These are phyloP conservation scores for Lathyrus tuberosus DNA, from an alignment of 306 rosid genomes.

Conservation along the genomic window DNA sequence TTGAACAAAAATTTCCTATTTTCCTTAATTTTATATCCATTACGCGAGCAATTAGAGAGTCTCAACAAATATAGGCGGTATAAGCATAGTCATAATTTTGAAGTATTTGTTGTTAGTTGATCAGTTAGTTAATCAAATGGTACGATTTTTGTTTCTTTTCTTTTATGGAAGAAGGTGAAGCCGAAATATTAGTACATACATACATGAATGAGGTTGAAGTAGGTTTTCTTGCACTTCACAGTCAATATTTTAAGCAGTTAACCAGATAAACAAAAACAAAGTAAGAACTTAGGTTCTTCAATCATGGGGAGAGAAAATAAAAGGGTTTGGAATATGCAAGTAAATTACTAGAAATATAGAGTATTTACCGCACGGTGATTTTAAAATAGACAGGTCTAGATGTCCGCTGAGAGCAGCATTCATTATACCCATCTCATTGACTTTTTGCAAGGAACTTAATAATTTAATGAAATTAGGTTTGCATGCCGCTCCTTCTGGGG, in stretches of 20 bases:
- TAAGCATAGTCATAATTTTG: background rate
- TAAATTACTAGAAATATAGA: slow-evolving; percentile 31
- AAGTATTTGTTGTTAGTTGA: slow-evolving; percentile 21
- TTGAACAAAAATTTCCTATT: background rate
- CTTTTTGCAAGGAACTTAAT: slow-evolving; percentile 53
- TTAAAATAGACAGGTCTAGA: slow-evolving; percentile 67
- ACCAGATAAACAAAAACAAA: background rate
- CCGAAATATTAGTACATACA: background rate
- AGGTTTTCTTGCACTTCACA: slow-evolving; percentile 19
- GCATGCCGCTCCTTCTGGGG: slow-evolving; percentile 61
- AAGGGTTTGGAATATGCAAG: background rate
- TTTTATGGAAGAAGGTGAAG: background rate
- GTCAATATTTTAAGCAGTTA: slow-evolving; percentile 21
- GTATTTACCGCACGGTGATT: slow-evolving; percentile 71
- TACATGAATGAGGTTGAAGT: slow-evolving; percentile 23
- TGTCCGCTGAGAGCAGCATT: slow-evolving; percentile 70
- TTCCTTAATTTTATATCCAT: background rate
- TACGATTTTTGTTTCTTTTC: background rate
- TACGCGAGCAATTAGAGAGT: background rate
- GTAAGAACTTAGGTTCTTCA: slow-evolving; percentile 4
- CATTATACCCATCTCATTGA: slow-evolving; percentile 65
- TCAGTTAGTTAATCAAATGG: background rate
- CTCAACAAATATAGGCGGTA: slow-evolving; percentile 1
- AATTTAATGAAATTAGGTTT: slow-evolving; percentile 53
- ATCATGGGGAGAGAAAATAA: slow-evolving; percentile 16